Percentiles rank a stretch among this genome's conserved stretches.
Evolutionary conservation across 139 green algal species (phyloP).

Genomic region (Tetradesmus lagerheimii): DNA sequence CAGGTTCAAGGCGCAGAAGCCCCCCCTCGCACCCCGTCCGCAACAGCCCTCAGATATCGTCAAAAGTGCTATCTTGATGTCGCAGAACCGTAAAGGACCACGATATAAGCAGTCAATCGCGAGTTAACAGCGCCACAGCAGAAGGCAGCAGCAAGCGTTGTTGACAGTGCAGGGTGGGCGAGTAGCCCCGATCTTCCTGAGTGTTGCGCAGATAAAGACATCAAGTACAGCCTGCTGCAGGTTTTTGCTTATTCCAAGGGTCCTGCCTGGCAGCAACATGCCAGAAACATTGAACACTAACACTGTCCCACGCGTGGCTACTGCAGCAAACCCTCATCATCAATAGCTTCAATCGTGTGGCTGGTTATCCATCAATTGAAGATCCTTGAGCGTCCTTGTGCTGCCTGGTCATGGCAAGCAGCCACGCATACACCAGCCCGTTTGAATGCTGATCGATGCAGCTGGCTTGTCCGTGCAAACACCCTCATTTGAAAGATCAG

Average conservation of each 20-base stretch:
- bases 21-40: background rate
- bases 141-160: background rate
- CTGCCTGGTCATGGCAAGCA: background rate
- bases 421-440: background rate
- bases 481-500: background rate
- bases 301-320: background rate
- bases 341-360: background rate
- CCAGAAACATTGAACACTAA: background rate
- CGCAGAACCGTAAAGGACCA: too few species aligned
- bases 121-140: background rate
- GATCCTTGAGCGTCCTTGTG: background rate
- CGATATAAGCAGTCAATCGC: too few species aligned
- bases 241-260: background rate
- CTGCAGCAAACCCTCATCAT: background rate
- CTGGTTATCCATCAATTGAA: background rate
- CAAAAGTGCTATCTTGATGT: background rate
- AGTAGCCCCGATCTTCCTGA: background rate
- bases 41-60: background rate
- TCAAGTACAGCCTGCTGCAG: too few species aligned
- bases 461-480: background rate
- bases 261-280: background rate
- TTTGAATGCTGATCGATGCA: background rate
- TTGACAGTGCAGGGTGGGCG: background rate
- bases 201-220: background rate
- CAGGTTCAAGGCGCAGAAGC: background rate